Percentiles rank a stretch among this genome's conserved stretches.
phyloP scores from a whole-genome alignment of 2,329 filamentous ascomycete species.

The Alternaria gaisen region DNA sequence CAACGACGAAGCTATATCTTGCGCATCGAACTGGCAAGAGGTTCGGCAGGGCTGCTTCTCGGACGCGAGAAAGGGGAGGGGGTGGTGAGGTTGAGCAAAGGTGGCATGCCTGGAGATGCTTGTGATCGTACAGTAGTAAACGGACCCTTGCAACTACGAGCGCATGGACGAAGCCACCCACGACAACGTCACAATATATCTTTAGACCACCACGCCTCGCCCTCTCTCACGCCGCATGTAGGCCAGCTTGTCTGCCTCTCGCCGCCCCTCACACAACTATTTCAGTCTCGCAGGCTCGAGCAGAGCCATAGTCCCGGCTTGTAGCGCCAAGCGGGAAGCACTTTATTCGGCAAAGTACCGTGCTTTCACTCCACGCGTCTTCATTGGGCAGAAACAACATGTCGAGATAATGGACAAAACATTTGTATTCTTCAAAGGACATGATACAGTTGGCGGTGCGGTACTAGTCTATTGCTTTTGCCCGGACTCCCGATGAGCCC shows the following conservation, averaged over 20 bases:
- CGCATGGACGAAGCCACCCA: constrained; percentile 34
- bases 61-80: constrained; percentile 19
- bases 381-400: constrained; percentile 17
- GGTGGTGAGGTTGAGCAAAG: constrained; percentile 22
- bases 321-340: constrained; percentile 10
- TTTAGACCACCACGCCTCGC: neutral
- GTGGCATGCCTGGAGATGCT: constrained; percentile 21
- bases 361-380: constrained; percentile 4
- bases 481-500: neutral
- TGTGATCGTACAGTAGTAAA: constrained; percentile 19
- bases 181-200: constrained; percentile 32
- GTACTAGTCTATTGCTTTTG: constrained; percentile 3
- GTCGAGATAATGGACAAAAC: neutral
- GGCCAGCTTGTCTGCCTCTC: neutral
- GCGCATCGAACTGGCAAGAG: constrained; percentile 40
- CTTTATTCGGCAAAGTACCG: constrained; percentile 10
- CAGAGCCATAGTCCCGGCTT: constrained; percentile 2
- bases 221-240: neutral
- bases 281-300: neutral
- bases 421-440: neutral
- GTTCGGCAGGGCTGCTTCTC: constrained; percentile 12
- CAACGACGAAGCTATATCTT: constrained; percentile 37
- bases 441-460: neutral
- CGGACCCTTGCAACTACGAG: constrained; percentile 16
- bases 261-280: neutral